These are phyloP conservation scores for Pezicula carpinea DNA, from an alignment of 2,329 filamentous ascomycete genomes.

Conservation along the genomic window DNA sequence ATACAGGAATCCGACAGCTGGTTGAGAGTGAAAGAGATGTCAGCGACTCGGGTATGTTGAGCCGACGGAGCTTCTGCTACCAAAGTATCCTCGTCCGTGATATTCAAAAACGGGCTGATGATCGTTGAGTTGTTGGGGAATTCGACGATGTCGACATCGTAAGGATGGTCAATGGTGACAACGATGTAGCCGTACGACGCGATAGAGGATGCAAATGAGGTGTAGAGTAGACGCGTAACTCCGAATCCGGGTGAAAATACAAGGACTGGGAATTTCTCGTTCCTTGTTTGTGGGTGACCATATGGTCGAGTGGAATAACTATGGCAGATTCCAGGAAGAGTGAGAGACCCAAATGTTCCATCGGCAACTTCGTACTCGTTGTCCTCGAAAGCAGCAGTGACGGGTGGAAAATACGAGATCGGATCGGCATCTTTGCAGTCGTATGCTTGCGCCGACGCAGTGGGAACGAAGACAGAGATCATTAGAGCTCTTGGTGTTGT, in stretches of 20 bases:
- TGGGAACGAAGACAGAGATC: constrained; percentile 16
- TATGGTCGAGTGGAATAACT: not conserved
- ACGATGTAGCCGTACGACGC: constrained; percentile 36
- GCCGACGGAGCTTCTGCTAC: not conserved
- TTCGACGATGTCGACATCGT: constrained; percentile 36
- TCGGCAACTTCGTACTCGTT: not conserved
- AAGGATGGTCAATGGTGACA: constrained; percentile 38
- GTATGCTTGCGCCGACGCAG: not conserved
- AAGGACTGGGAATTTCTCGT: constrained; percentile 14
- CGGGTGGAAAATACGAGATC: constrained; percentile 19
- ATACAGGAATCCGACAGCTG: constrained; percentile 3
- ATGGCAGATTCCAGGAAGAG: not conserved
- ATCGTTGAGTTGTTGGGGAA: constrained; percentile 32
- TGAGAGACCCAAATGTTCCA: too few relatives aligned
- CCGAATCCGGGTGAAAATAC: constrained; percentile 34
- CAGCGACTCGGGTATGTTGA: constrained; percentile 18
- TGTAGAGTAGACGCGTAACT: constrained; percentile 34
- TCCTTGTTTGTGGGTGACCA: not conserved
- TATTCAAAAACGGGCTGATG: constrained; percentile 4
- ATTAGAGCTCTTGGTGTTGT: constrained; percentile 8
- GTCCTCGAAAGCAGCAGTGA: constrained; percentile 21
- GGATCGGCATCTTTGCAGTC: not conserved
- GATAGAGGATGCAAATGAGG: constrained; percentile 33
- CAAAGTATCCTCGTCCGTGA: not conserved
- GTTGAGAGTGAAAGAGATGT: constrained; percentile 27